phyloP scores from a whole-genome alignment of 1,139 yeast species.

The Sugiyamaella neomexicana region DNA sequence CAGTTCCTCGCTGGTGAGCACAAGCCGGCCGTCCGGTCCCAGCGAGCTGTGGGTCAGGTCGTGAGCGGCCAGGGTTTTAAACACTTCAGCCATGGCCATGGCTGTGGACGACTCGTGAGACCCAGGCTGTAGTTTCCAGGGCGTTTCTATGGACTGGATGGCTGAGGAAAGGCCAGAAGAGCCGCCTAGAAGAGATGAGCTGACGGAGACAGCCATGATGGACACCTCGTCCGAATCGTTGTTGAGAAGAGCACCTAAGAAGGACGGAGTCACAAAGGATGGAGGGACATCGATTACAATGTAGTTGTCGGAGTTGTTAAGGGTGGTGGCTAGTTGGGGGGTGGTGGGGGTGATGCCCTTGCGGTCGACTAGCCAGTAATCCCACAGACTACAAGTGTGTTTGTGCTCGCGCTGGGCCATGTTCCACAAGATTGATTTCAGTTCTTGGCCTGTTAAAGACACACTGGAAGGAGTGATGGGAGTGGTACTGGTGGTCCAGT shows the following conservation, averaged over 20 bases:
- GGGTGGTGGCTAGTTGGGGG: background rate
- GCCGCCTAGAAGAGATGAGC: slow-evolving; percentile 1
- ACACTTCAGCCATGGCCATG: slow-evolving; percentile 1
- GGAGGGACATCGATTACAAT: slow-evolving; percentile 2
- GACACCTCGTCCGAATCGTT: slow-evolving; percentile 1
- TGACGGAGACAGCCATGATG: background rate
- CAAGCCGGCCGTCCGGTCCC: slow-evolving; percentile 8
- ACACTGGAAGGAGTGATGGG: background rate
- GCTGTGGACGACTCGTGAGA: background rate
- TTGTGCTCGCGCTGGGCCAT: background rate
- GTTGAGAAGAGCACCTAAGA: background rate
- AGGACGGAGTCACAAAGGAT: background rate
- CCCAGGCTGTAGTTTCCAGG: slow-evolving; percentile 9
- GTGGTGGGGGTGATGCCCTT: background rate
- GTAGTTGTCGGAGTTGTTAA: background rate
- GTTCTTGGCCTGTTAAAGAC: slow-evolving; percentile 7
- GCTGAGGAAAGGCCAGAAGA: slow-evolving; percentile 9
- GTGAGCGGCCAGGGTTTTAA: slow-evolving; percentile 3
- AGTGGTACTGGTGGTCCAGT: background rate
- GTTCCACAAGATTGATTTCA: slow-evolving; percentile 3
- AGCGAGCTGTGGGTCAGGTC: slow-evolving; percentile 6
- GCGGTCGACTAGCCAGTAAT: slow-evolving; percentile 7
- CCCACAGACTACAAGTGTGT: slow-evolving; percentile 2
- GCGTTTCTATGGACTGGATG: slow-evolving; percentile 9
- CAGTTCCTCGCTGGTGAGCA: background rate